Base-by-base conservation (phyloP, 2,329 filamentous ascomycete genomes). In the Colletotrichum horii region DNA sequence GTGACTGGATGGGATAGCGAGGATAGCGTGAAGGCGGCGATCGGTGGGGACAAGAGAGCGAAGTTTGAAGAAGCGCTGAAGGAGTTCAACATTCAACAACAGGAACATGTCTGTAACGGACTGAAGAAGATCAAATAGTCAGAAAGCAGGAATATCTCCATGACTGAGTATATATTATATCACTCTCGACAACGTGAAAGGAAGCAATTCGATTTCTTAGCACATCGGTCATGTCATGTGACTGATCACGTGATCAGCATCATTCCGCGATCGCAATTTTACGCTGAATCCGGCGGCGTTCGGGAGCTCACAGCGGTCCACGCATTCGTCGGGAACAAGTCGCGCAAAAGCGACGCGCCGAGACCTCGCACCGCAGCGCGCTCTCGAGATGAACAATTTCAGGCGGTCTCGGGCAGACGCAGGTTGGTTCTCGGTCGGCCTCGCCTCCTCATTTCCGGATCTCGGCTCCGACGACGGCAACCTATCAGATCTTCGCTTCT, bases 381-480 rank as follows among this genome's bases (percentile, higher is more conserved):
- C 43, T 52, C 43, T n/a, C 43, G 64, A 32, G 34, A 43, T 85
- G 78, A 80, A 79, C 66, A 70, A 79, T 0, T 79, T 83, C 48
- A 71, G 78, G 48, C 75, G 77, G 4, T 78, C 80, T 3, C 77
- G 80, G 26, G 71, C 78, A 60, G 81, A 80, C 28, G 79, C 80
- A 36, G 80, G 83, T 66, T 93, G 91, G 91, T 87, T 89, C 38
- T 86, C 80, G n/a, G 89, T 88, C 55, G 91, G 91, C n/a, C 84
- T 85, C 8, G 81, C 84, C 3, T 92, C 91, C 0, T 86, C 88
- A 0, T 91, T 92, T 65, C 90, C 91, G 1, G 87, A 93, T 72
- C 84, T 92, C 55, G 84, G 84, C 6, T 78, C 79, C 0, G 86
- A 86, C 68, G 82, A 84, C 7, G 82, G 82, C 52, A 83, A 83